Evolutionary conservation across 2,329 filamentous ascomycete species (phyloP).

Genomic region (Lizonia empirigonia): DNA sequence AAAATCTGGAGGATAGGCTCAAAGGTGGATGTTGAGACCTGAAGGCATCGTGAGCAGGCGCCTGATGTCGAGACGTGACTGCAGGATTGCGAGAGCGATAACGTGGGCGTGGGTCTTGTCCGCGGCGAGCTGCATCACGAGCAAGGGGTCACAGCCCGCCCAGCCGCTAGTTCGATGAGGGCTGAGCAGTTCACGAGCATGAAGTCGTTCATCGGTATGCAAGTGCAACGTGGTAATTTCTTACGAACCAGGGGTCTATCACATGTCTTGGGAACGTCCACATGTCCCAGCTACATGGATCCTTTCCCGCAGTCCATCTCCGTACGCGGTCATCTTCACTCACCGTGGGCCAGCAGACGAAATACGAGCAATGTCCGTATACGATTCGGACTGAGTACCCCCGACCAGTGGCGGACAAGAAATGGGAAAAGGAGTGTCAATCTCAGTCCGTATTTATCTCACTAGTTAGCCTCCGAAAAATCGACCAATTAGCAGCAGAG

Average conservation of each 20-base stretch:
- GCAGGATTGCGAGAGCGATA: constrained; percentile 17
- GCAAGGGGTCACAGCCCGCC: constrained; percentile 1
- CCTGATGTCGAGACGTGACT: constrained; percentile 28
- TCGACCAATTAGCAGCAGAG: no score
- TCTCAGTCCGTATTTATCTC: no score
- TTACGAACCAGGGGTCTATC: not conserved
- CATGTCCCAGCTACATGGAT: not conserved
- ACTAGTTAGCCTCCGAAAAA: no score
- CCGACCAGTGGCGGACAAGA: not conserved
- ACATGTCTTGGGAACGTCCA: not conserved
- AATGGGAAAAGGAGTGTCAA: no score
- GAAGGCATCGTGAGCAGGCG: constrained; percentile 16
- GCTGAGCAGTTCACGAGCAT: not conserved
- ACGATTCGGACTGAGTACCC: not conserved
- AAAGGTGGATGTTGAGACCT: constrained; percentile 14
- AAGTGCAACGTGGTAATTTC: not conserved
- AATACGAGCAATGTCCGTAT: not conserved
- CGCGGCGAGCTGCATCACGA: constrained; percentile 1
- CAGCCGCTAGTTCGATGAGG: not conserved
- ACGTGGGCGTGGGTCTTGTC: constrained; percentile 2
- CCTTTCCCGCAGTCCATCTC: not conserved
- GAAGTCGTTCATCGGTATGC: not conserved
- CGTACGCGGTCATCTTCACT: not conserved
- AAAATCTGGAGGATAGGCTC: not conserved
- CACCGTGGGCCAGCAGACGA: not conserved